These are phyloP conservation scores for Colletotrichum karsti DNA, from an alignment of 2,329 filamentous ascomycete genomes.

Conservation along the genomic window DNA sequence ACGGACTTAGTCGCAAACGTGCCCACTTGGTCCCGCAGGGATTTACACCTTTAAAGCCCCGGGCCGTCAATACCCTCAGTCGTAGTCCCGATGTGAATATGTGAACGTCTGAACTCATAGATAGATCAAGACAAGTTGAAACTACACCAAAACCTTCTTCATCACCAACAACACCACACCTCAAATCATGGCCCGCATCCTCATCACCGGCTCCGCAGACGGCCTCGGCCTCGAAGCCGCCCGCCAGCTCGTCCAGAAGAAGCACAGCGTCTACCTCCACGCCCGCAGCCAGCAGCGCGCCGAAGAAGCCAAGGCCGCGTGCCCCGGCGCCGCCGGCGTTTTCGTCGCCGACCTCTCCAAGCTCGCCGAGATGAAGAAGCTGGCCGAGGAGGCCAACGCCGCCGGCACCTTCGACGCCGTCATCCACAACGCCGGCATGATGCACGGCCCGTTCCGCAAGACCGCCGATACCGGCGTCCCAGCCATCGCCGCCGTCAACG, in stretches of 20 bases:
- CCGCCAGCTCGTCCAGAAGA: slow-evolving; percentile 54
- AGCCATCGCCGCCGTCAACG: slow-evolving; percentile 62
- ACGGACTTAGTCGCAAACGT: too few relatives aligned
- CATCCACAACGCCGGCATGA: slow-evolving; percentile 67
- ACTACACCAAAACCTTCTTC: too few relatives aligned
- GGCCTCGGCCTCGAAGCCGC: slow-evolving; percentile 62
- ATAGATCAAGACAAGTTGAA: too few relatives aligned
- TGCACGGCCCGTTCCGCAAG: slow-evolving; percentile 43
- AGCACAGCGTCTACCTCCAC: slow-evolving; percentile 64
- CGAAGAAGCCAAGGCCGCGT: slow-evolving; percentile 52
- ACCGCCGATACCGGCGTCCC: slow-evolving; percentile 42
- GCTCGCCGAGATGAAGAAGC: slow-evolving; percentile 55
- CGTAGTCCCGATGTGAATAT: too few relatives aligned
- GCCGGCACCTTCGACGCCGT: slow-evolving; percentile 60
- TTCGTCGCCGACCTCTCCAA: slow-evolving; percentile 61
- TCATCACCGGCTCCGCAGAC: slow-evolving; percentile 63
- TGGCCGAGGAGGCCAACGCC: slow-evolving; percentile 59
- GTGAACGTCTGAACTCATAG: too few relatives aligned
- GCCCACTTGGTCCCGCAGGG: too few relatives aligned
- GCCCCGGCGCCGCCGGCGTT: slow-evolving; percentile 57
- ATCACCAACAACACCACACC: too few relatives aligned
- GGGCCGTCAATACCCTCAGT: too few relatives aligned
- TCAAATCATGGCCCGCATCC: slow-evolving; percentile 31
- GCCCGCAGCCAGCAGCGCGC: slow-evolving; percentile 62
- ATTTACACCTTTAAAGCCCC: too few relatives aligned